Base-by-base conservation (phyloP, 2,329 filamentous ascomycete species). In the Sphaerostilbella broomeana region DNA sequence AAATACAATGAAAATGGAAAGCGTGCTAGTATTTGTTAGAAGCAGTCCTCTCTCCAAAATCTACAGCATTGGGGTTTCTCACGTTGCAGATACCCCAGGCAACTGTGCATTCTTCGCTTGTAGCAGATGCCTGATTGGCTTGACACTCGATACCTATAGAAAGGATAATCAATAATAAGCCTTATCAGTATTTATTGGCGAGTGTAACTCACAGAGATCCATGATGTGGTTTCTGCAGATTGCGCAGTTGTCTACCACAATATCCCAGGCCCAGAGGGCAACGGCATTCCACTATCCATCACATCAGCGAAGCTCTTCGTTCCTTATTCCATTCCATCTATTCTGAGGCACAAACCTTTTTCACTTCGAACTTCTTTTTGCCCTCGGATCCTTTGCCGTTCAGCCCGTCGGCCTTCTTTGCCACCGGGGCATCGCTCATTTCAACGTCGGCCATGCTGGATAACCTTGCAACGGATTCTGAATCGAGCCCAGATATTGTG, bases 181-280 rank as follows among this genome's bases (percentile, higher is more conserved):
- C n/a, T n/a, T n/a, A n/a, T n/a, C n/a, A n/a, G n/a, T n/a, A n/a
- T n/a, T n/a, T n/a, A n/a, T n/a, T n/a, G n/a, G n/a, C n/a, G n/a
- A n/a, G n/a, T n/a, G n/a, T n/a, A n/a, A 63, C 80, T 53, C 70
- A 88, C 92, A 98, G 19, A 98, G 74, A 64, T 98, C 92, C 92
- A 98, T 98, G 65, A 98, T 98, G 64, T 98, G 92, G 63, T 98
- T 98, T 60, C 92, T 79, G 73, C 92, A 98, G 60, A 98, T 98
- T 55, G 92, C 92, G 62, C 92, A 98, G 75, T 98, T 98, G 68
- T 98, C 92, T 46, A 98, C 92, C 21, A 97, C 89, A 44, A 98
- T 98, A 61, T 98, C 92, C 92, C 92, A 98, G 1, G 92, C 92
- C 92, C 92, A 98, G 2, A 98, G 75, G 27, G 92, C 89, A 36